Base-by-base conservation (phyloP, 495 filamentous ascomycete species). In the Talaromyces nanjingensis region DNA sequence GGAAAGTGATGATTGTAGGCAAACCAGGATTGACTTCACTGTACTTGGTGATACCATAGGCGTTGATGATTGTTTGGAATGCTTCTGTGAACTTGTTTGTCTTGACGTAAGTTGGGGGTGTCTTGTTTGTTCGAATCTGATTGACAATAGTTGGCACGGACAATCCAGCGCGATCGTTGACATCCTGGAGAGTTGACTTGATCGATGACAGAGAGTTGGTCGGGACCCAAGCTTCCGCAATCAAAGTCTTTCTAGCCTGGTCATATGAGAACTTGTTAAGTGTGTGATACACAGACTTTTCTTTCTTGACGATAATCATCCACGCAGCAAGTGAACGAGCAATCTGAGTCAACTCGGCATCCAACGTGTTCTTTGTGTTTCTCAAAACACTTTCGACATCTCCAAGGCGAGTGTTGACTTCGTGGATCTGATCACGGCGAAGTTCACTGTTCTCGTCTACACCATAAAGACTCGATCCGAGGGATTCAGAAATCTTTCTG, bases 51-150 rank as follows among this genome's bases (percentile, higher is more conserved):
- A 93, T 96, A 69, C 94, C 94, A 72, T 99, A 99, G 57, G 96
- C 93, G 69, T 98, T 92, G 75, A 99, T 92, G 68, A 99, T 99
- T 24, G 96, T 99, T 74, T 99, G 94, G 81, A 99, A 99, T 18
- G 85, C 94, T 68, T 96, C 88, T 4, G 96, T 98, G 73, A 99
- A 99, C 75, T 93, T 96, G 80, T 97, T 99, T 45, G 91, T 97
- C 72, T 92, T 91, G 71, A 96, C 85, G 74, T 93, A 97, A 0
- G 94, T 99, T 2, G 94, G 94, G 37, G 94, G 94, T 11, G 91
- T 97, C 81, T 96, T 98, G 77, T 91, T 93, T 57, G 94, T 98
- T 61, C 83, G 86, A 71, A 99, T 94, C 76, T 96, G 91, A 70
- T 97, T 97, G 78, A 99, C 91, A 71, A 99, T 97, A 64, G 93